Base-by-base conservation (phyloP, 2,329 filamentous ascomycete species). In the Colletotrichum sp. region DNA sequence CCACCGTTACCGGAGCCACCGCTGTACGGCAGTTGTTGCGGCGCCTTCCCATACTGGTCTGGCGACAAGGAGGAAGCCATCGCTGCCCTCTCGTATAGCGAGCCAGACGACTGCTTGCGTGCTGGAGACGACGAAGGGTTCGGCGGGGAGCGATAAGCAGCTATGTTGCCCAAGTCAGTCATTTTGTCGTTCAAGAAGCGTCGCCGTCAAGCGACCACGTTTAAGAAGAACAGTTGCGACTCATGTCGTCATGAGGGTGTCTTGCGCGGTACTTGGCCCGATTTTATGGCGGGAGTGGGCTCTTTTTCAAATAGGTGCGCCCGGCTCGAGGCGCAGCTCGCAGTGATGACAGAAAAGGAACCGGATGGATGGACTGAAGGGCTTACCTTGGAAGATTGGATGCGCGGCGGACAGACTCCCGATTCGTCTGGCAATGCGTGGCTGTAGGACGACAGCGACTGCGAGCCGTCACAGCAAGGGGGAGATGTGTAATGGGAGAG, bases 11-110 rank as follows among this genome's bases (percentile, higher is more conserved):
- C 65, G 13, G 44, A 57, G 30, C 63, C 68, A n/a, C 71, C 68
- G 30, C 78, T 81, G 18, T 83, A 78, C 36, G 64, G 68, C 21
- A 79, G 44, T 80, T 32, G 81, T 78, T 79, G 81, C 63, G 82
- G 62, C 75, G 72, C 63, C 57, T 76, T 75, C 77, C 80, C 80
- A 62, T 81, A 81, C 62, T 83, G 83, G 57, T 84, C 82, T 30
- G 88, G 87, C 64, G 89, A 89, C 62, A 87, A 77, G 10, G 89
- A 88, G n/a, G 88, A 87, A 52, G 87, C 85, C 84, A 90, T 88
- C 68, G 84, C 82, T 72, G 80, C 79, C 73, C 75, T 71, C 49
- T 85, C 83, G 80, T 84, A 82, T 16, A 82, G 78, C 68, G 81
- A 84, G 49, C 81, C 80, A 59, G 83, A 70, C 8, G 82, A 83